These are phyloP conservation scores for Hibiscus mutabilis DNA, from an alignment of 345 rosid species.

Conservation along the genomic window DNA sequence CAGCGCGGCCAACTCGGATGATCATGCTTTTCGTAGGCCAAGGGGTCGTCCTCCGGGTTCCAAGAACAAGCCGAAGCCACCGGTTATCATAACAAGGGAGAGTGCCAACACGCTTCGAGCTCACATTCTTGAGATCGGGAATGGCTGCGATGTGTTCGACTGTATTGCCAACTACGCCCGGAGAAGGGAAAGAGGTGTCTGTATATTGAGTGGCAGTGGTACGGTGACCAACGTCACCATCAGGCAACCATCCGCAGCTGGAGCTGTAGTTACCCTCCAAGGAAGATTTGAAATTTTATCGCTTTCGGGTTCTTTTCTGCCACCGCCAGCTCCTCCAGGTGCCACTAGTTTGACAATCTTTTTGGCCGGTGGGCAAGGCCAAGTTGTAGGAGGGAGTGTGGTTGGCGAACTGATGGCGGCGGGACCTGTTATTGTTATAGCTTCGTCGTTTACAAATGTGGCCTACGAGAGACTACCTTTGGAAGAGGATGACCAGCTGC, in stretches of 20 bases:
- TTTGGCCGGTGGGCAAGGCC: conserved; percentile 86
- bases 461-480: conserved; percentile 89
- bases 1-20: conserved; percentile 28
- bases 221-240: conserved; percentile 87
- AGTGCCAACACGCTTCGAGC: conserved; percentile 95
- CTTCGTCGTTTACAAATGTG: conserved; percentile 87
- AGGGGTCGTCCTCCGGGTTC: conserved; percentile 94
- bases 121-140: conserved; percentile 90
- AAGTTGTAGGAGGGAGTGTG: conserved; percentile 90
- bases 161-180: conserved; percentile 81
- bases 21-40: conserved; percentile 58
- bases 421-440: conserved; percentile 89
- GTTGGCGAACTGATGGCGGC: conserved; percentile 94
- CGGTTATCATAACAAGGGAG: conserved; percentile 86
- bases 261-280: conserved; percentile 67
- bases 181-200: conserved; percentile 83
- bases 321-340: conserved; percentile 95
- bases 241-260: conserved; percentile 81
- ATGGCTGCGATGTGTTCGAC: conserved; percentile 88
- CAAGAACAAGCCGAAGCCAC: conserved; percentile 86
- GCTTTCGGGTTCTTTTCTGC: conserved; percentile 80
- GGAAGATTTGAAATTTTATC: conserved; percentile 95
- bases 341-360: conserved; percentile 85
- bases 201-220: conserved; percentile 84
- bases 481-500: conserved; percentile 78